Evolutionary conservation across 176 grass and related monocot species (phyloP), one percentile per base, ranked within the genome.

Genomic region (Eragrostis curvula): DNA sequence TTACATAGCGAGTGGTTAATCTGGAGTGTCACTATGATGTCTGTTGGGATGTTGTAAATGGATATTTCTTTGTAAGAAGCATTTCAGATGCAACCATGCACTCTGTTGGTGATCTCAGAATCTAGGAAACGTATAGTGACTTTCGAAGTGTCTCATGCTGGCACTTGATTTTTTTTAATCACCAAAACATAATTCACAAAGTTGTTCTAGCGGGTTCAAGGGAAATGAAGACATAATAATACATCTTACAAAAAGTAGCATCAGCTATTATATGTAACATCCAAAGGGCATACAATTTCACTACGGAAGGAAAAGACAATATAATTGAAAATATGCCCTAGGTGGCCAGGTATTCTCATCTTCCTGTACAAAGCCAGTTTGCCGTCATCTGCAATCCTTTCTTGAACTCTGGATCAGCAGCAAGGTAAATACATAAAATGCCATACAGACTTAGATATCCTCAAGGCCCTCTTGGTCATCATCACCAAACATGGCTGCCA

Each of bases 401-500:
- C 12, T 72, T 45, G 17, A 32, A 48, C 58, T 61, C 24, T 61
- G 58, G 24, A 56, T n/a, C 47, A 64, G 15, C 11, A n/a, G 39
- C 63, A 65, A 6, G 58, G 10, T 44, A 6, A 52, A 40, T 75
- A 17, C 60, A 66, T 81, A 60, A 73, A 45, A 47, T 57, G 24
- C 4, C 58, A 28, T 14, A 61, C 12, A 14, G 27, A 24, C 73
- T 84, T 68, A 90, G 42, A 73, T 61, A 68, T 71, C 83, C 25
- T 86, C 42, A 53, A 79, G 74, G 63, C 64, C 90, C 53, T 93
- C 92, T 53, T 95, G 85, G 6, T 98, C 96, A 12, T 81, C 86
- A 68, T 71, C 91, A 83, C 85, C 89, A 86, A 96, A 99, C 93
- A 94, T 93, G 63, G 85, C 23, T 36, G 96, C 96, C 96, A 96